Evolutionary conservation across 2,329 filamentous ascomycete genomes (phyloP), one percentile per base, ranked within the genome.

Genomic region (Epichloe hybrida): DNA sequence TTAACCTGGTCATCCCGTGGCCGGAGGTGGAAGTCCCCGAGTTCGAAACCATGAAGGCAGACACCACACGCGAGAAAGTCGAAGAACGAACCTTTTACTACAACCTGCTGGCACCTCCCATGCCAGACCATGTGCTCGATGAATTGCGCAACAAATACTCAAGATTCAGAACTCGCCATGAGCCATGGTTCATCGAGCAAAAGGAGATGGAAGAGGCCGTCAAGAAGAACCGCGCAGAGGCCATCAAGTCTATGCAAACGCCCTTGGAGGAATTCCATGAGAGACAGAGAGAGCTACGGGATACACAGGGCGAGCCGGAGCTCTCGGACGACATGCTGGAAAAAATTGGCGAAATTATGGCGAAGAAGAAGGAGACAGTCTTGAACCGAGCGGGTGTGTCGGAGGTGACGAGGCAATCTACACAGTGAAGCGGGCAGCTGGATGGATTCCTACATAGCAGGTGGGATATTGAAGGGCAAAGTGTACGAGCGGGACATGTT

Each of bases 61-160:
- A 97, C 68, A 96, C 91, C 3, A 69, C 81, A 44, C 84, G 86
- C 56, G 80, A 84, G 63, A 77, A 83, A 50, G 85, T 88, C 52
- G 87, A 95, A 61, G 75, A 80, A 55, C 74, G 72, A 61, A 87
- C 86, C 1, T 95, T 95, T 64, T 73, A 83, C 50, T 89, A 90
- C n/a, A 86, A 81, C 37, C 73, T 97, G 23, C 72, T 89, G 31
- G 73, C 77, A 15, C 77, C 86, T 27, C 91, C 91, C 13, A 88
- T 95, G 76, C 89, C 91, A 5, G 69, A 74, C 34, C 70, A 68
- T n/a, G 77, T 96, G 38, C 76, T 95, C 57, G 83, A 95, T 65
- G 91, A 97, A 73, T 74, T 97, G 63, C 78, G 89, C 63, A 84
- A 86, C 72, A 84, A 82, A 64, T 95, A 83, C 75, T 86, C 83